Conservation (phyloP, 148 eudicot genomes). For the Diospyros lotus region DNA sequence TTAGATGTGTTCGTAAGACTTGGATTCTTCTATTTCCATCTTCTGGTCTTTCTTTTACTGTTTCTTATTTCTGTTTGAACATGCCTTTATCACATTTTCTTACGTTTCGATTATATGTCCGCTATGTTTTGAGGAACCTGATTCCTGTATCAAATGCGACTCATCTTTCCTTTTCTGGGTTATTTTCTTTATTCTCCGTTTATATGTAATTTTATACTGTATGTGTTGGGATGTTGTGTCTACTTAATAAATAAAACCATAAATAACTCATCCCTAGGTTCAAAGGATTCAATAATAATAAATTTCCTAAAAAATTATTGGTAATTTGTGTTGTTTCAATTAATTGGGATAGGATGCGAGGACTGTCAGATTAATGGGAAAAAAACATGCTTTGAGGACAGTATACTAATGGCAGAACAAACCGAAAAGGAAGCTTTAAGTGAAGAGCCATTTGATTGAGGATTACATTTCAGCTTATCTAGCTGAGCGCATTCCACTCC, state of each 20-base stretch:
- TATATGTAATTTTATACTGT: background rate
- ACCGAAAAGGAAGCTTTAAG: background rate
- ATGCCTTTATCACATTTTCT: background rate
- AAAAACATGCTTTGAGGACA: background rate
- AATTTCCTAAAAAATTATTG: background rate
- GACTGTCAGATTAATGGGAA: background rate
- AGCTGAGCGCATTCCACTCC: background rate
- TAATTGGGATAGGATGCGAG: background rate
- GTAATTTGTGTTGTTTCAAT: background rate
- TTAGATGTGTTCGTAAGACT: background rate
- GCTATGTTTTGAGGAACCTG: constrained; percentile 1
- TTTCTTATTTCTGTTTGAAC: background rate
- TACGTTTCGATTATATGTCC: background rate
- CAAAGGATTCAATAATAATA: background rate
- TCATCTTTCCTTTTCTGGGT: constrained; percentile 8
- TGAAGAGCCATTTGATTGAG: background rate
- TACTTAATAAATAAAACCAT: background rate
- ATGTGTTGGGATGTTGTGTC: background rate
- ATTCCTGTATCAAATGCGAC: background rate
- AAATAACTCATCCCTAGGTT: background rate
- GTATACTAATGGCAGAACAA: background rate
- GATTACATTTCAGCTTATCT: background rate
- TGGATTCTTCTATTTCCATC: background rate
- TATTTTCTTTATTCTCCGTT: constrained; percentile 6
- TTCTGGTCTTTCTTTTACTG: background rate